A percentile compares a stretch with the other conserved stretches of the same genome.
Conservation (phyloP, 1,284 basidiomycete species). For the Violaceomyces palustris region DNA sequence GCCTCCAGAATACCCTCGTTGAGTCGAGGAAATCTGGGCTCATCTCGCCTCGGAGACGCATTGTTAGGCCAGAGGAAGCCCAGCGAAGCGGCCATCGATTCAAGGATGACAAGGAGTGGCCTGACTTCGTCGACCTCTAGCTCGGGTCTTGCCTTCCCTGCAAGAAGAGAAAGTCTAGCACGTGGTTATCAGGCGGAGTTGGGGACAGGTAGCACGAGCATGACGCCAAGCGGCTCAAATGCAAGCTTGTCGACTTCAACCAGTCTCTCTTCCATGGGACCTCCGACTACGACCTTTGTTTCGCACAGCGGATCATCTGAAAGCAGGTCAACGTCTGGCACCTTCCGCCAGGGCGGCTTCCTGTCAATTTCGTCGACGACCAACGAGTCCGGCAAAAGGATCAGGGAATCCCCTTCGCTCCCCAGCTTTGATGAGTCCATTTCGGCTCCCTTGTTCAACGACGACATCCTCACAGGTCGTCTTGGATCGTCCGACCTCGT, state of each 20-base stretch:
- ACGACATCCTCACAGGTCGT: not conserved
- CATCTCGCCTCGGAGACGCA: constrained; percentile 26
- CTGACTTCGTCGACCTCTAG: constrained; percentile 16
- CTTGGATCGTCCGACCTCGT: no score
- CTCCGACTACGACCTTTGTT: constrained; percentile 5
- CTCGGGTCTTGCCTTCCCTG: constrained; percentile 20
- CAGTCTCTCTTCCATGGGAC: constrained; percentile 16
- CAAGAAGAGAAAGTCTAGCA: constrained; percentile 15
- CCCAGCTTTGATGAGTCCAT: constrained; percentile 21
- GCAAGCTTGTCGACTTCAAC: constrained; percentile 2
- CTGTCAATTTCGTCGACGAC: constrained; percentile 2
- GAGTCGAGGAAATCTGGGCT: constrained; percentile 10
- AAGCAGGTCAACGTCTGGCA: not conserved
- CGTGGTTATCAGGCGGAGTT: constrained; percentile 7
- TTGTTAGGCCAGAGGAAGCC: constrained; percentile 23
- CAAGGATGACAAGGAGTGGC: not conserved
- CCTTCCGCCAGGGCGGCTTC: constrained; percentile 9
- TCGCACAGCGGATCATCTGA: no score
- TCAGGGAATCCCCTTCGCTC: constrained; percentile 15
- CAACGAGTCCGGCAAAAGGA: not conserved
- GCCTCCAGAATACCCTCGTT: constrained; percentile 24
- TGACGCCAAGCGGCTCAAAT: no score
- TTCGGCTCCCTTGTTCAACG: constrained; percentile 15
- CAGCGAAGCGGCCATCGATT: constrained; percentile 17
- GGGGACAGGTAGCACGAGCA: no score